Evolutionary conservation across 441 rosid species (phyloP).

Genomic region (Dalechampia spathulata): DNA sequence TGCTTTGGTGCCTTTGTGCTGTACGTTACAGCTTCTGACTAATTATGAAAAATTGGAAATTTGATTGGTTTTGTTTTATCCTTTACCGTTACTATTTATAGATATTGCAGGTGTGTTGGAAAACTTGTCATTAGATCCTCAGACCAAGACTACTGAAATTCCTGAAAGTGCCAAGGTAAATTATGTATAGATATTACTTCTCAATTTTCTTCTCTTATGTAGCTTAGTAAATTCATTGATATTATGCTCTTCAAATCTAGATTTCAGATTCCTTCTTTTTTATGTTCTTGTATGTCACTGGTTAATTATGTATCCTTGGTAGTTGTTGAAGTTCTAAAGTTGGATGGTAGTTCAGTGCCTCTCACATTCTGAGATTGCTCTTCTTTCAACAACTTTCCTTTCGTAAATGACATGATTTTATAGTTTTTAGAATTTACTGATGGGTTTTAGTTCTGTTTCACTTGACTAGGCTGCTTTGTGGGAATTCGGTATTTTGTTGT

Average conservation of each 20-base stretch:
- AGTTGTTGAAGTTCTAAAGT: not conserved
- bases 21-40: no score
- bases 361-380: not conserved
- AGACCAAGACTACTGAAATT: constrained; percentile 48
- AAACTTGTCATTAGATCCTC: constrained; percentile 66
- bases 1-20: not conserved
- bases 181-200: not conserved
- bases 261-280: no score
- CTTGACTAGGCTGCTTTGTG: no score
- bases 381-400: no score
- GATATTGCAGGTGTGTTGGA: constrained; percentile 73
- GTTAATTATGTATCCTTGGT: not conserved
- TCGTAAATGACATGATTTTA: no score
- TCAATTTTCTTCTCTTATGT: no score
- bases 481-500: no score
- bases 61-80: constrained; percentile 18
- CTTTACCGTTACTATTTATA: constrained; percentile 37
- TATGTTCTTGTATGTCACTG: not conserved
- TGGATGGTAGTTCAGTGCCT: not conserved
- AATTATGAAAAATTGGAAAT: no score
- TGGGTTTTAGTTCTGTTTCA: no score
- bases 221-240: not conserved
- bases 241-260: not conserved
- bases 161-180: constrained; percentile 60
- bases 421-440: no score